Conservation (phyloP, 192 early-diverging fungal genomes). For the Coemansia pectinata region DNA sequence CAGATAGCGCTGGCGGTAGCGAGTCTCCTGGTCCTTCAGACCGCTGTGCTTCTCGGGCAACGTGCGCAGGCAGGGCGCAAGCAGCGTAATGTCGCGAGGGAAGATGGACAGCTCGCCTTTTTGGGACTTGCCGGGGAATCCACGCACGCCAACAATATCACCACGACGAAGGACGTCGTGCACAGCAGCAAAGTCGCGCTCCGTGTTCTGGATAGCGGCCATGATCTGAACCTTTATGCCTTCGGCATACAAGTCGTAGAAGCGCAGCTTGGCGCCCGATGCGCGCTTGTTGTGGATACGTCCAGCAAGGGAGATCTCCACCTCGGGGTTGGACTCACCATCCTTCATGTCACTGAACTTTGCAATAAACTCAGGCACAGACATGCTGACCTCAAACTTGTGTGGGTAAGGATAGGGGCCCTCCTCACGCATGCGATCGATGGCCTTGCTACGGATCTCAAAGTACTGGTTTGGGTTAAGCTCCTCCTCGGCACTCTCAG, state of each 20-base stretch:
- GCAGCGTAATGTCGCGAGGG: constrained; percentile 80
- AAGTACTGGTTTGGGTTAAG: constrained; percentile 96
- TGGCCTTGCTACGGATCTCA: constrained; percentile 88
- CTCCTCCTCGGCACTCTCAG: constrained; percentile 77
- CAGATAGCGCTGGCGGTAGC: constrained; percentile 97
- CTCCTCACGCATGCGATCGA: constrained; percentile 80
- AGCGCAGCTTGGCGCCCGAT: constrained; percentile 86
- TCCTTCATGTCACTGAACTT: constrained; percentile 72
- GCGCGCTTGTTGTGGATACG: constrained; percentile 95
- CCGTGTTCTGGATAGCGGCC: constrained; percentile 72
- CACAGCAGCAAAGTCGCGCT: constrained; percentile 73
- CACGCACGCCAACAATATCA: constrained; percentile 93
- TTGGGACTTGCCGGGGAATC: constrained; percentile 91
- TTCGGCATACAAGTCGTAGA: constrained; percentile 95
- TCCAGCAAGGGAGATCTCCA: constrained; percentile 79
- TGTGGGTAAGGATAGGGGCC: constrained; percentile 95
- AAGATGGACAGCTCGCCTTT: constrained; percentile 95
- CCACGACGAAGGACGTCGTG: constrained; percentile 88
- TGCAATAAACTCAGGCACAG: constrained; percentile 82
- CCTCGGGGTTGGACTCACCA: constrained; percentile 67
- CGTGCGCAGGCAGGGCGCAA: constrained; percentile 94
- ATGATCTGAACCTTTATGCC: constrained; percentile 94
- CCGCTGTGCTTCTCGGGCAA: constrained; percentile 94
- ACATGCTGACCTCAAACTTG: constrained; percentile 94
- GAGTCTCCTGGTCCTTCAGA: constrained; percentile 95